Conservation (phyloP, 2,329 filamentous ascomycete genomes). For the Fusarium mundagurra region DNA sequence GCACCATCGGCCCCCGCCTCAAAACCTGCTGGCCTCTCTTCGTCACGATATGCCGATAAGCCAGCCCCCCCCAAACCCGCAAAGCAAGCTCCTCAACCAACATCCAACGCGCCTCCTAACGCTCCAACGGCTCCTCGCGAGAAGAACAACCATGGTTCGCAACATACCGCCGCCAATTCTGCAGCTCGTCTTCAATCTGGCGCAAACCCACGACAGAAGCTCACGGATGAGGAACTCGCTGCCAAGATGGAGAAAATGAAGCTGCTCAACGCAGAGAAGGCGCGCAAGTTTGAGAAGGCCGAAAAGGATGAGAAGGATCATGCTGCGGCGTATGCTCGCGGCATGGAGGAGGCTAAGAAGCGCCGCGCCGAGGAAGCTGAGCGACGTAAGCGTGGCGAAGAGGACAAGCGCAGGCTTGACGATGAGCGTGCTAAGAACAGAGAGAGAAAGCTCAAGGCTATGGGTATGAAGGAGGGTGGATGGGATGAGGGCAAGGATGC, state of each 20-base stretch:
- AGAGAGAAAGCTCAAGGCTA: constrained; percentile 68
- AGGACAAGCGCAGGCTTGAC: constrained; percentile 62
- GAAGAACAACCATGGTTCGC: constrained; percentile 33
- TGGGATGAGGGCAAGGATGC: constrained; percentile 70
- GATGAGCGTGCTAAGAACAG: constrained; percentile 69
- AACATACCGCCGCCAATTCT: constrained; percentile 49
- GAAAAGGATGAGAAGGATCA: constrained; percentile 67
- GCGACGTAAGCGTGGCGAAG: constrained; percentile 61
- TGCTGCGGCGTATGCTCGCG: constrained; percentile 62
- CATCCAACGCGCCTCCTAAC: constrained; percentile 44
- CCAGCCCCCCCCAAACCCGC: constrained; percentile 32
- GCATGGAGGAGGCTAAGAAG: constrained; percentile 65
- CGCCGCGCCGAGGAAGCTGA: constrained; percentile 63
- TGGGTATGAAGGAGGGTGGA: constrained; percentile 62
- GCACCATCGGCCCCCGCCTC: constrained; percentile 23
- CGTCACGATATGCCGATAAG: constrained; percentile 49
- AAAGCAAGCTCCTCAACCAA: constrained; percentile 30
- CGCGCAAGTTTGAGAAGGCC: constrained; percentile 67
- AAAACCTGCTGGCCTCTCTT: constrained; percentile 38
- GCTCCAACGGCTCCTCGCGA: constrained; percentile 46
- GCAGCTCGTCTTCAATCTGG: constrained; percentile 62
- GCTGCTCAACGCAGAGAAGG: constrained; percentile 65
- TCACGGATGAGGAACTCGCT: constrained; percentile 67
- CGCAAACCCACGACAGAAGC: constrained; percentile 67
- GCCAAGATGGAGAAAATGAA: constrained; percentile 71